Conservation (phyloP, 331 rosid species). For the Ulmus americana region DNA sequence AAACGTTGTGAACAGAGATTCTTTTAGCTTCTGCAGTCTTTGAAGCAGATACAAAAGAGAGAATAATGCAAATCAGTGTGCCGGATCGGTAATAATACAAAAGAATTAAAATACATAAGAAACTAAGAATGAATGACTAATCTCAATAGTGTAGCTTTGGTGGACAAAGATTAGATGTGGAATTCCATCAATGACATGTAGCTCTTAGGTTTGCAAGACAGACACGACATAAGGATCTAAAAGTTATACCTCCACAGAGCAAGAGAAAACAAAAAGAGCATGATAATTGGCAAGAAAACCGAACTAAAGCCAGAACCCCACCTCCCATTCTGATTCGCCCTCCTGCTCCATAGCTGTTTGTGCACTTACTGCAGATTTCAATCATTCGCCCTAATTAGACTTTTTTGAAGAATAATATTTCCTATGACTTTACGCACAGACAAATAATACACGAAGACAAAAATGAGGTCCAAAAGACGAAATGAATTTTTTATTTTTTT, state of each 20-base stretch:
- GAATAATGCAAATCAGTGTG: conserved; percentile 11
- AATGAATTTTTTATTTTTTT: too few species aligned
- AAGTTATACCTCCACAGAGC: neutral
- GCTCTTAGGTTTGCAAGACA: conserved; percentile 38
- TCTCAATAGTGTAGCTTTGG: conserved; percentile 93
- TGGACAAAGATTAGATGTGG: conserved; percentile 87
- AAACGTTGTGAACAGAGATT: conserved; percentile 93
- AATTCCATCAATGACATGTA: conserved; percentile 90
- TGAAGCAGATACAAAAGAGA: conserved; percentile 13
- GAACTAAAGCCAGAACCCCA: too few species aligned
- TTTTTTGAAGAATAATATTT: too few species aligned
- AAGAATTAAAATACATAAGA: neutral
- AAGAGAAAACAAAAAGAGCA: neutral
- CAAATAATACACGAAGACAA: too few species aligned
- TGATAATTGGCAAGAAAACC: too few species aligned
- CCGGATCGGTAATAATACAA: neutral
- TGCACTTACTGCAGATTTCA: too few species aligned
- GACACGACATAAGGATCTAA: conserved; percentile 17
- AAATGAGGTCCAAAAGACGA: too few species aligned
- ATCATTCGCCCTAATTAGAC: too few species aligned
- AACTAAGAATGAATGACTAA: conserved; percentile 24
- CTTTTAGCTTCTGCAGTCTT: conserved; percentile 97
- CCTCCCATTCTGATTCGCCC: too few species aligned
- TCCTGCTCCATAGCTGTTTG: too few species aligned
- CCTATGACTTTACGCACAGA: too few species aligned